These are phyloP conservation scores for Mucor velutinosus DNA, from an alignment of 371 early-diverging fungal species.

Conservation along the genomic window DNA sequence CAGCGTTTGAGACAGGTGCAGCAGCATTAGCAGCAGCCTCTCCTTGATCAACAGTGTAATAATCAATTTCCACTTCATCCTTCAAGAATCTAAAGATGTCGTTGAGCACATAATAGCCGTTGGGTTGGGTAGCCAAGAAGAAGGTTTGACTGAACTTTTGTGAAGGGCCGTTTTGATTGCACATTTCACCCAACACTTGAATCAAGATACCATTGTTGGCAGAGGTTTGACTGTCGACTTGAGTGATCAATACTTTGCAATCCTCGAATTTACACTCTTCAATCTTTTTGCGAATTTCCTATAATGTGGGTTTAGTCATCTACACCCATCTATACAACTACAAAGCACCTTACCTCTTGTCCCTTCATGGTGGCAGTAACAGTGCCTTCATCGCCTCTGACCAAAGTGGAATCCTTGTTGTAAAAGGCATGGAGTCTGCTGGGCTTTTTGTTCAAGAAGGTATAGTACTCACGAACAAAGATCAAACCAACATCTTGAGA, in stretches of 20 bases:
- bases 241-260: constrained; percentile 85
- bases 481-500: constrained; percentile 86
- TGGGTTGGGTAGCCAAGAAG: constrained; percentile 87
- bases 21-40: background rate
- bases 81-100: constrained; percentile 94
- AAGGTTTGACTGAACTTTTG: constrained; percentile 95
- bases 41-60: constrained; percentile 38
- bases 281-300: constrained; percentile 83
- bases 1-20: background rate
- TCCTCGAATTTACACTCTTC: constrained; percentile 68
- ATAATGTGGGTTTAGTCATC: background rate
- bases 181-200: constrained; percentile 93
- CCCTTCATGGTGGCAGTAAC: constrained; percentile 30
- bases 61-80: constrained; percentile 69
- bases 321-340: background rate
- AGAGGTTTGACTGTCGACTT: constrained; percentile 87
- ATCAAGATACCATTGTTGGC: constrained; percentile 81
- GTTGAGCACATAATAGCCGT: constrained; percentile 91
- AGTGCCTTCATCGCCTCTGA: constrained; percentile 28
- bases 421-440: constrained; percentile 87
- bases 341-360: constrained; percentile 30
- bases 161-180: constrained; percentile 74
- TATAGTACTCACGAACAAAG: constrained; percentile 96
- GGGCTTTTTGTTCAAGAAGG: constrained; percentile 88
- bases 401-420: constrained; percentile 28